A percentile compares a stretch with the other conserved stretches of the same genome.
Evolutionary conservation across 2,329 filamentous ascomycete species (phyloP).

Genomic region (Cercospora sp.): DNA sequence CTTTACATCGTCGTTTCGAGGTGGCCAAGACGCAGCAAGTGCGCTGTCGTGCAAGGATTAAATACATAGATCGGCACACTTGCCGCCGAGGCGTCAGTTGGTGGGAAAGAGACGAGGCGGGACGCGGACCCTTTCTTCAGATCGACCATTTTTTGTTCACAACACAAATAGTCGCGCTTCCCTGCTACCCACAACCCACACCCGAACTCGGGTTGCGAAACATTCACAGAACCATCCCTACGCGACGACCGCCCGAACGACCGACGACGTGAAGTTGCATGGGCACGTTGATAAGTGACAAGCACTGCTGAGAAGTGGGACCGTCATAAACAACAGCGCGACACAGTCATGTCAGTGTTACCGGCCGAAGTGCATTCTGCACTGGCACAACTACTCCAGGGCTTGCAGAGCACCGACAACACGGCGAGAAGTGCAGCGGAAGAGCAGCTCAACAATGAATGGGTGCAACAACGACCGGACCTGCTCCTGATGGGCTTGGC

Average conservation of each 20-base stretch:
- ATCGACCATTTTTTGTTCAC: conserved; percentile 2
- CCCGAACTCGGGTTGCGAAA: not conserved
- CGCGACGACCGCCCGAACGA: not conserved
- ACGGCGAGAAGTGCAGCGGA: conserved; percentile 80
- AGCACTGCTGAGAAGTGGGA: conserved; percentile 6
- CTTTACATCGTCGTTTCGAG: not conserved
- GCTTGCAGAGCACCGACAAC: conserved; percentile 89
- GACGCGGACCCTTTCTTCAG: conserved; percentile 1
- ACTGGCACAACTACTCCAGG: conserved; percentile 82
- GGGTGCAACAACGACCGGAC: conserved; percentile 79
- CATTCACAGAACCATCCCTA: not conserved
- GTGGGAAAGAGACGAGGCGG: not conserved
- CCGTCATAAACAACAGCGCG: not conserved
- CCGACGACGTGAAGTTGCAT: not conserved
- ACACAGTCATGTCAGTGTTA: conserved; percentile 64
- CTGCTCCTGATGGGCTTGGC: conserved; percentile 89
- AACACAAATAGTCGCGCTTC: conserved; percentile 4
- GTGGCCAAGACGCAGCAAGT: not conserved
- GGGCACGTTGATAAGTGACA: not conserved
- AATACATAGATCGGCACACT: not conserved
- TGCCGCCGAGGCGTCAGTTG: not conserved
- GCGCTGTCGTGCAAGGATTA: conserved; percentile 2
- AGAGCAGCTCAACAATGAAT: conserved; percentile 86
- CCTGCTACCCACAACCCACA: not conserved
- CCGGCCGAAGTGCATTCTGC: conserved; percentile 80